phyloP scores from a whole-genome alignment of 768 basidiomycete genomes.

The Russula griseocarnosa region DNA sequence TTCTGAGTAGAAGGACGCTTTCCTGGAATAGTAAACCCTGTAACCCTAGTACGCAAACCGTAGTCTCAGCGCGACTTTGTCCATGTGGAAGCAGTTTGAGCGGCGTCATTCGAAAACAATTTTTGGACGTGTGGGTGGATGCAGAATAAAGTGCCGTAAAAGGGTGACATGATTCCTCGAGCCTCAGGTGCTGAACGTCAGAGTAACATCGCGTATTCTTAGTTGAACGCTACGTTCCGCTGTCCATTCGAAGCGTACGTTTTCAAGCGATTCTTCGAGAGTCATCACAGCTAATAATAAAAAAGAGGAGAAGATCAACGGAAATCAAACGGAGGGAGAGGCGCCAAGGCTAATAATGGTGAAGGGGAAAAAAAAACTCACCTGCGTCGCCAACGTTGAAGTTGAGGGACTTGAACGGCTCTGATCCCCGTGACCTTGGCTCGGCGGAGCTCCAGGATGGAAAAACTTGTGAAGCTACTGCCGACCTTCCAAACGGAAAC shows the following conservation, averaged over 20 bases:
- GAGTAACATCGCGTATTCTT: constrained; percentile 71
- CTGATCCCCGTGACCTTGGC: constrained; percentile 80
- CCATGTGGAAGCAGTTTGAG: too few species aligned
- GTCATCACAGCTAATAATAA: constrained; percentile 47
- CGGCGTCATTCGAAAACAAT: background rate
- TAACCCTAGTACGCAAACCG: background rate
- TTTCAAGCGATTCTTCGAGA: constrained; percentile 60
- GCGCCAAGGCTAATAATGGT: background rate
- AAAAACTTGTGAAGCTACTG: constrained; percentile 85
- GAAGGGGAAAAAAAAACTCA: constrained; percentile 38
- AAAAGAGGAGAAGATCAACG: background rate
- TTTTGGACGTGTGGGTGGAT: background rate
- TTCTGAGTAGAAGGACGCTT: background rate
- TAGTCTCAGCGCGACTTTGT: background rate
- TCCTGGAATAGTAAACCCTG: background rate
- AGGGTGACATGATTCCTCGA: constrained; percentile 30
- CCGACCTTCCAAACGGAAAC: constrained; percentile 97
- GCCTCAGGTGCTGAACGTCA: constrained; percentile 85
- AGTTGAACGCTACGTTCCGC: constrained; percentile 79
- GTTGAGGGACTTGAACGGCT: constrained; percentile 83
- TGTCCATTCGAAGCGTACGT: constrained; percentile 80
- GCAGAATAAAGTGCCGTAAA: background rate
- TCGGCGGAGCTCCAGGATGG: constrained; percentile 83
- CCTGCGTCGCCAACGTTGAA: constrained; percentile 86
- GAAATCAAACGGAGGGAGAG: background rate